These are phyloP conservation scores for Camellia lanceoleosa DNA, from an alignment of 148 eudicot species.

Conservation along the genomic window DNA sequence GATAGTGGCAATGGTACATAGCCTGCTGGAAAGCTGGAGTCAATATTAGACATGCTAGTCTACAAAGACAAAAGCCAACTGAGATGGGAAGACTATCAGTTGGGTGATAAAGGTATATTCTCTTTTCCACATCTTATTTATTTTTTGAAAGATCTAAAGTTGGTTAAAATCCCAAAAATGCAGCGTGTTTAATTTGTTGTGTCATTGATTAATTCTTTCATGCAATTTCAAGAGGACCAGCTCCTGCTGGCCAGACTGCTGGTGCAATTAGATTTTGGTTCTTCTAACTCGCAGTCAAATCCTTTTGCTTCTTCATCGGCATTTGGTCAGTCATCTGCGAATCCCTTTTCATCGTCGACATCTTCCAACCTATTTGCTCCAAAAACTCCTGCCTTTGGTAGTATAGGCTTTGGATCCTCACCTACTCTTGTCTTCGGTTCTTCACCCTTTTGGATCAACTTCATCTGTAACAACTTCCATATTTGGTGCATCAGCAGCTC, in stretches of 20 bases:
- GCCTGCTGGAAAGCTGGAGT: conserved; percentile 71
- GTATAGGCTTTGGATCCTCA: conserved; percentile 55
- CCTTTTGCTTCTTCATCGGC: conserved; percentile 53
- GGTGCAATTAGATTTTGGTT: conserved; percentile 46
- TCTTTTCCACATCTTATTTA: background rate
- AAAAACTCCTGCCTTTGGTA: conserved; percentile 53
- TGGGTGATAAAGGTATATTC: conserved; percentile 80
- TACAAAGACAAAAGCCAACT: conserved; percentile 95
- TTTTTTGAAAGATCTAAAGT: background rate
- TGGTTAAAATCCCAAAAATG: background rate
- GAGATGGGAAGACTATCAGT: conserved; percentile 97
- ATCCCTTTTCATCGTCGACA: conserved; percentile 62
- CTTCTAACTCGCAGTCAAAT: conserved; percentile 38
- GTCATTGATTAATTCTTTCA: no score
- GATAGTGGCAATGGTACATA: conserved; percentile 43
- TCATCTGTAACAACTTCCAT: conserved; percentile 55
- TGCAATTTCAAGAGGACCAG: no score
- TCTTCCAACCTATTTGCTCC: conserved; percentile 69
- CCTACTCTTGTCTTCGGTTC: conserved; percentile 53
- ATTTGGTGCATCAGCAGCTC: conserved; percentile 47
- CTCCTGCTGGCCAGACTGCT: conserved; percentile 70
- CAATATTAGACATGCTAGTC: conserved; percentile 87
- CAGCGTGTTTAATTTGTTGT: no score
- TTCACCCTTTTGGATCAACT: conserved; percentile 64
- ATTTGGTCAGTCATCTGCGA: conserved; percentile 66